Evolutionary conservation across 148 eudicot species (phyloP).

Genomic region (Rhododendron williamsianum): DNA sequence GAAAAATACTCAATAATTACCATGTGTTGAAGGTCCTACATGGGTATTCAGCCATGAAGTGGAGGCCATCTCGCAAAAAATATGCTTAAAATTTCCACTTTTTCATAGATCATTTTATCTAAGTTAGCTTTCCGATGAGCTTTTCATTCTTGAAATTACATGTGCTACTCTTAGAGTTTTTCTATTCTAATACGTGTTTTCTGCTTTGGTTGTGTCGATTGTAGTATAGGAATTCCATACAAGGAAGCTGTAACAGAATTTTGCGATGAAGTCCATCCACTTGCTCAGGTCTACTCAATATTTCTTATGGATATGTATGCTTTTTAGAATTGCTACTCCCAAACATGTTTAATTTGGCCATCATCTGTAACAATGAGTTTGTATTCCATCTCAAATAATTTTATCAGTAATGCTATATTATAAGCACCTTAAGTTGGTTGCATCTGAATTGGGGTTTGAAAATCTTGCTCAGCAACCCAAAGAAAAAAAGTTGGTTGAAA

Average conservation of each 20-base stretch:
- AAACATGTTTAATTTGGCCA: background rate
- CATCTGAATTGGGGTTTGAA: background rate
- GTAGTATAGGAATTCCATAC: slow-evolving; percentile 51
- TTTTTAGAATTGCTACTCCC: background rate
- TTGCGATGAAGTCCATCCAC: slow-evolving; percentile 51
- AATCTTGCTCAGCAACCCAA: background rate
- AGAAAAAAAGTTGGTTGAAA: background rate
- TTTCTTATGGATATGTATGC: background rate
- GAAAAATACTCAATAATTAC: background rate
- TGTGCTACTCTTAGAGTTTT: background rate
- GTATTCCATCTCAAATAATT: background rate
- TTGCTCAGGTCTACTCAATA: slow-evolving; percentile 38
- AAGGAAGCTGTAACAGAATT: slow-evolving; percentile 43
- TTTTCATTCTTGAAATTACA: background rate
- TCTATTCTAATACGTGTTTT: background rate
- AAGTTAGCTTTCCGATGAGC: background rate
- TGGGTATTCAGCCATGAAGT: background rate
- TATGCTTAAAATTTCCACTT: background rate
- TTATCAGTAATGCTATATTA: background rate
- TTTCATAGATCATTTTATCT: background rate
- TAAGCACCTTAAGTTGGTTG: background rate
- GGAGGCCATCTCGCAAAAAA: background rate
- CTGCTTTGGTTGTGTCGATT: background rate
- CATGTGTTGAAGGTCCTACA: background rate
- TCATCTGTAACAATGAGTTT: background rate